Conservation (phyloP, 2,329 filamentous ascomycete species). For the Alternaria sp. region DNA sequence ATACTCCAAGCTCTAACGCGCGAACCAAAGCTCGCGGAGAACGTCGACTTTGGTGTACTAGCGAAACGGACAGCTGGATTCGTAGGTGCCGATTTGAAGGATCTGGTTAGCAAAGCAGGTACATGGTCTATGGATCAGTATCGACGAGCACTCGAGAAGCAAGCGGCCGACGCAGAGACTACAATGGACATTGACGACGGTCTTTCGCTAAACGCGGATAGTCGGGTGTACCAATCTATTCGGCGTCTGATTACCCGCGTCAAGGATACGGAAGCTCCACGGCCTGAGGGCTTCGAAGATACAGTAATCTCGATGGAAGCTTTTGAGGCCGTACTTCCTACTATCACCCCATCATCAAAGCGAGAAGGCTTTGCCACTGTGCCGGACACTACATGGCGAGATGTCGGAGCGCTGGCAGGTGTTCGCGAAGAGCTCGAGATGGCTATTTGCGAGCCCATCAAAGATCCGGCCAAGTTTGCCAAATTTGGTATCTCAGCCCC, state of each 20-base stretch:
- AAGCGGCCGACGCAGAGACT: conserved; percentile 41
- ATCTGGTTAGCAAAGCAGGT: conserved; percentile 70
- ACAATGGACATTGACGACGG: conserved; percentile 61
- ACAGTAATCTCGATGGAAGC: conserved; percentile 68
- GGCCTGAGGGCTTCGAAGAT: conserved; percentile 61
- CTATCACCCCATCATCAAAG: conserved; percentile 80
- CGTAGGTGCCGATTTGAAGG: conserved; percentile 86
- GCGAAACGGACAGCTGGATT: conserved; percentile 90
- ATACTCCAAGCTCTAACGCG: conserved; percentile 78
- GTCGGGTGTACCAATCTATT: conserved; percentile 24
- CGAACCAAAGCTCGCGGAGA: conserved; percentile 66
- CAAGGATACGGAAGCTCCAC: conserved; percentile 54
- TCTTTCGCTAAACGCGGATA: conserved; percentile 22
- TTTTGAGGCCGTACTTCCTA: conserved; percentile 76
- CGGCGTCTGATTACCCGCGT: conserved; percentile 59
- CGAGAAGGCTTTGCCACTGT: conserved; percentile 95
- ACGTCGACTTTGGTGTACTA: conserved; percentile 75
- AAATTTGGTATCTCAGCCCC: conserved; percentile 79
- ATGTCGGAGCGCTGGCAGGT: conserved; percentile 83
- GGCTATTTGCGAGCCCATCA: conserved; percentile 90
- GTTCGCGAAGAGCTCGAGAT: conserved; percentile 82
- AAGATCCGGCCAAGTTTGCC: conserved; percentile 76
- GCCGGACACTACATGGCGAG: conserved; percentile 88
- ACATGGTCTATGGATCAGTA: conserved; percentile 69
- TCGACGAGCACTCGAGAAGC: conserved; percentile 57